Evolutionary conservation across 257 asterid genomes (phyloP).

Genomic region (Haberlea rhodopensis): DNA sequence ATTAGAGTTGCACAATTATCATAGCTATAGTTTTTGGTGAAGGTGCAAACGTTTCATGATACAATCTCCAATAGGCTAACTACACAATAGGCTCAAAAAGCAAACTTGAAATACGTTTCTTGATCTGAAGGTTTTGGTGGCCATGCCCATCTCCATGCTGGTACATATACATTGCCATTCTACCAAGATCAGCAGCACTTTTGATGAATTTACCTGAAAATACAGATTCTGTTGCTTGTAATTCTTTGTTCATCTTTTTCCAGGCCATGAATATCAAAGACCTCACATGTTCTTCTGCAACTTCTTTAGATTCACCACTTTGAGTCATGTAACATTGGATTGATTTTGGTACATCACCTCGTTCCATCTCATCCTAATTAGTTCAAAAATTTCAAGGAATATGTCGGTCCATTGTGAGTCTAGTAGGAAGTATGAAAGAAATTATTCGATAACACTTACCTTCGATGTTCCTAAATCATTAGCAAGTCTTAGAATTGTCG

Average conservation of each 20-base stretch:
- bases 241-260: slow-evolving; percentile 38
- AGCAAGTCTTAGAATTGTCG: slow-evolving; percentile 33
- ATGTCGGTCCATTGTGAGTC: no score
- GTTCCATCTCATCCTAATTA: slow-evolving; percentile 28
- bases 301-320: slow-evolving; percentile 28
- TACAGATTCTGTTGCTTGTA: not conserved
- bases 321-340: slow-evolving; percentile 55
- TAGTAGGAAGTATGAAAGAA: no score
- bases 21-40: no score
- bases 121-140: slow-evolving; percentile 22
- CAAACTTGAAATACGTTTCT: slow-evolving; percentile 22
- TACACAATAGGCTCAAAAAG: slow-evolving; percentile 37
- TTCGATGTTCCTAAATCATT: slow-evolving; percentile 52
- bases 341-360: slow-evolving; percentile 40
- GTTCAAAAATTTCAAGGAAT: no score
- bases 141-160: slow-evolving; percentile 64
- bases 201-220: slow-evolving; percentile 25
- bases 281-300: slow-evolving; percentile 26
- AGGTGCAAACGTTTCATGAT: no score
- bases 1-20: no score
- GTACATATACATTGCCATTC: slow-evolving; percentile 53
- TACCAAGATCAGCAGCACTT: slow-evolving; percentile 36
- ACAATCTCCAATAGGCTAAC: no score
- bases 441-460: slow-evolving; percentile 16
- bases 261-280: slow-evolving; percentile 27